Base-by-base conservation (phyloP, 192 early-diverging fungal genomes). In the Geranomyces michiganensis region DNA sequence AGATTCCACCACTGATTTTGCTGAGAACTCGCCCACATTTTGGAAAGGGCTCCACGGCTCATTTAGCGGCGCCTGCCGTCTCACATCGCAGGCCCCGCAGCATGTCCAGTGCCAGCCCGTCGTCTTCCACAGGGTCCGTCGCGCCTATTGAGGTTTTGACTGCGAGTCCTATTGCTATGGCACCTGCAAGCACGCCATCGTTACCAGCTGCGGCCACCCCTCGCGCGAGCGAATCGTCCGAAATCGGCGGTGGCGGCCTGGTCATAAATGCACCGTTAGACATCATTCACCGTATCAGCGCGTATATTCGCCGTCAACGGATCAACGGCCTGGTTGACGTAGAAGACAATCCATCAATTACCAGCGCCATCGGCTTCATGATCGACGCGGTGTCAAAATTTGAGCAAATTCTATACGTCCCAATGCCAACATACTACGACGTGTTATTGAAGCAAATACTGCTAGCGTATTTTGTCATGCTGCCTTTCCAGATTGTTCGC, bases 401-500 rank as follows among this genome's bases (percentile, higher is more conserved):
- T 53, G 79, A 81, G 55, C 70, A 89, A 73, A 49, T 72, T 73
- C 74, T 78, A 56, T 80, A 70, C 71, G 78, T 65, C 24, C 94
- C 94, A 1, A 92, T 96, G 48, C 94, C 93, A 17, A 70, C 86
- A 27, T 89, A 91, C 13, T 94, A 94, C 58, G 84, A 90, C 21
- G 89, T 92, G 59, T 93, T 94, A 73, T 75, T 96, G 67, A 87
- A 89, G 66, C 94, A 96, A 66, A 86, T 85, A 22, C 71, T 92
- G 41, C 71, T 87, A 1, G 70, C 90, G 56, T 91, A 91, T 65
- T 74, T 93, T 66, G 62, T 92, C 9, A 67, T 84, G 0, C 77
- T 96, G 60, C 94, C 94, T 9, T 91, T 90, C 77, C 89, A 92
- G 67, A 79, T 92, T 30, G 87, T 91, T 8, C 53, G 68, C 9